These are phyloP conservation scores for Amauroascus niger DNA, from an alignment of 2,329 filamentous ascomycete species.

Conservation along the genomic window DNA sequence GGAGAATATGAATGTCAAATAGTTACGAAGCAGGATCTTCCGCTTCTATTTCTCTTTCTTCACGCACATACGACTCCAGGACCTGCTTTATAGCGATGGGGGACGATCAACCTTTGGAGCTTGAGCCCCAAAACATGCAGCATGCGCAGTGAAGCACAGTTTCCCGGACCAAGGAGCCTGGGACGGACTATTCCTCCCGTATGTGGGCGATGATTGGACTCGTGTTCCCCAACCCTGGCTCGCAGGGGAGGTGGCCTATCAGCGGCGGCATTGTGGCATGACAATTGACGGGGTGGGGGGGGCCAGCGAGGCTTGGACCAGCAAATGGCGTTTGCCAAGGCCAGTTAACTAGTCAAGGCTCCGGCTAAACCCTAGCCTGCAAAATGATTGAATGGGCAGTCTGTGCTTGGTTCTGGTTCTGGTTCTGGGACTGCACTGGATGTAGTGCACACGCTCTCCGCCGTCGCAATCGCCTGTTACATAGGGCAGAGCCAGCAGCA, in stretches of 20 bases:
- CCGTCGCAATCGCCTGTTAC: too few relatives aligned
- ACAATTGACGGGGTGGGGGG: too few relatives aligned
- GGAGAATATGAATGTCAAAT: too few relatives aligned
- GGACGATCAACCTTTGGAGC: background rate
- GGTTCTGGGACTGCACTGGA: too few relatives aligned
- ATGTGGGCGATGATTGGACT: background rate
- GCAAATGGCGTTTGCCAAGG: background rate
- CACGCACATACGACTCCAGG: background rate
- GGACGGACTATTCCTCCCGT: background rate
- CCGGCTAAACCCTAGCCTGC: background rate
- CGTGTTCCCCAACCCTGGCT: background rate
- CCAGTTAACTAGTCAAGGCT: too few relatives aligned
- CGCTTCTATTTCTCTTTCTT: too few relatives aligned
- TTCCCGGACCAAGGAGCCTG: background rate
- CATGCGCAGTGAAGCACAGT: slow-evolving; percentile 1
- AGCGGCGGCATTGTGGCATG: background rate
- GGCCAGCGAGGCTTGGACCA: slow-evolving; percentile 9
- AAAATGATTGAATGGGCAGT: too few relatives aligned
- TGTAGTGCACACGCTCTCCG: too few relatives aligned
- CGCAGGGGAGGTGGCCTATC: background rate
- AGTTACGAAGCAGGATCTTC: too few relatives aligned
- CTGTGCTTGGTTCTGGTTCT: too few relatives aligned
- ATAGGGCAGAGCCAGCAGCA: too few relatives aligned
- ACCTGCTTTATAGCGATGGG: background rate
- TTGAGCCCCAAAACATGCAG: background rate